phyloP scores from a whole-genome alignment of 202 grass and related monocot species.

The Zizania palustris region DNA sequence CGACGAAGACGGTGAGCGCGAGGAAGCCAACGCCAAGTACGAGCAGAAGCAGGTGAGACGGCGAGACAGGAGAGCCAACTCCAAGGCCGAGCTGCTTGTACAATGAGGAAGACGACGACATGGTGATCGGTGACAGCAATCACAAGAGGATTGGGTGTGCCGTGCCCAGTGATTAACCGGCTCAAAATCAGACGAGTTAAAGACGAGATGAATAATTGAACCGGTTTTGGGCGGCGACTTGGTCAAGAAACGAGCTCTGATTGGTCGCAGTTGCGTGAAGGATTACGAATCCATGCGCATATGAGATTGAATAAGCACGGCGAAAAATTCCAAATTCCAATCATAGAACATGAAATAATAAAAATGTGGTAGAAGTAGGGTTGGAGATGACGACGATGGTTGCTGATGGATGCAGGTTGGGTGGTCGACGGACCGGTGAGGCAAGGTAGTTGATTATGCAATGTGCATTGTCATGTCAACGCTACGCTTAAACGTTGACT shows the following conservation, averaged over 20 bases:
- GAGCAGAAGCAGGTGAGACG: slow-evolving; percentile 47
- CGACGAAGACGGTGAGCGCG: slow-evolving; percentile 52
- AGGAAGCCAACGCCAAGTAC: slow-evolving; percentile 45
- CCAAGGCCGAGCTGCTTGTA: slow-evolving; percentile 52
- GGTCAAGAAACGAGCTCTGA: slow-evolving; percentile 8
- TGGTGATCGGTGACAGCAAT: slow-evolving; percentile 4
- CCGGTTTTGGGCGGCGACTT: not conserved
- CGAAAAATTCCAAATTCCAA: not conserved
- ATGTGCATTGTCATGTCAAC: not conserved
- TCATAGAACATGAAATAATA: not conserved
- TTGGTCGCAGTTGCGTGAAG: not conserved
- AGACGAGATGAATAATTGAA: slow-evolving; percentile 17
- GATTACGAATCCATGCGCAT: not conserved
- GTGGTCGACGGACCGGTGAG: no score
- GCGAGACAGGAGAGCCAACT: slow-evolving; percentile 26
- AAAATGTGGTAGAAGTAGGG: not conserved
- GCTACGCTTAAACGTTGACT: not conserved
- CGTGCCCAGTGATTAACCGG: not conserved
- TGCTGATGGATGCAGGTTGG: not conserved
- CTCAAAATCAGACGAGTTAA: not conserved
- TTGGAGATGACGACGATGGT: not conserved
- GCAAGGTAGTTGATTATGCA: not conserved
- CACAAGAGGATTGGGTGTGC: not conserved
- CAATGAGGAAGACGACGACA: slow-evolving; percentile 30
- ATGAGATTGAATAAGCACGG: not conserved